phyloP scores from a whole-genome alignment of 148 eudicot species.

The Amaranthus hypochondriacus region DNA sequence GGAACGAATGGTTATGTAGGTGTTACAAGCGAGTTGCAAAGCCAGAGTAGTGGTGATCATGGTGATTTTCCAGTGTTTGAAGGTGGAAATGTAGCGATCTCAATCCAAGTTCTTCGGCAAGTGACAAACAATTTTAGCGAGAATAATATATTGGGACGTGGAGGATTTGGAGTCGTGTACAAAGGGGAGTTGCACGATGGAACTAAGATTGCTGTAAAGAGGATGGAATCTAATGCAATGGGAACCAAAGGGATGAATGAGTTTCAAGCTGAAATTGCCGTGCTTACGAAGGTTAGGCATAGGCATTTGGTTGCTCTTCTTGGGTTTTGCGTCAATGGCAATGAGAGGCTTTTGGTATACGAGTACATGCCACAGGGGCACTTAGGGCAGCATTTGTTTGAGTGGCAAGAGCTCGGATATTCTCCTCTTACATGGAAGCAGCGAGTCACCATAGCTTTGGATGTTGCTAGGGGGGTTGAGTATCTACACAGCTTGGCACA shows the following conservation, averaged over 20 bases:
- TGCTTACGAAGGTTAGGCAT: slow-evolving; percentile 74
- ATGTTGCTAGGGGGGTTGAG: slow-evolving; percentile 24
- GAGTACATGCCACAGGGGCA: slow-evolving; percentile 89
- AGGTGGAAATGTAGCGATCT: slow-evolving; percentile 21
- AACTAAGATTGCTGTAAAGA: slow-evolving; percentile 78
- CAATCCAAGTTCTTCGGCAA: slow-evolving; percentile 40
- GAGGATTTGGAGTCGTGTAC: slow-evolving; percentile 56
- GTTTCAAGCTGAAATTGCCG: slow-evolving; percentile 78
- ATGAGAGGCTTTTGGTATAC: slow-evolving; percentile 74
- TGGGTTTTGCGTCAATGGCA: slow-evolving; percentile 60
- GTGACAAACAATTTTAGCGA: slow-evolving; percentile 64
- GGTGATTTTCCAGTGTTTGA: slow-evolving; percentile 26
- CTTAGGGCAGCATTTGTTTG: slow-evolving; percentile 34
- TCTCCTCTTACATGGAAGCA: slow-evolving; percentile 22
- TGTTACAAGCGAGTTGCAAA: slow-evolving; percentile 16
- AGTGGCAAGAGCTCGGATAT: slow-evolving; percentile 15
- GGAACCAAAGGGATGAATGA: slow-evolving; percentile 67
- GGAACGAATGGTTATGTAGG: not conserved
- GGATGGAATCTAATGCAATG: slow-evolving; percentile 58
- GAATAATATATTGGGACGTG: slow-evolving; percentile 52
- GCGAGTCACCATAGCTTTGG: slow-evolving; percentile 17
- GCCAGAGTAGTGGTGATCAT: slow-evolving; percentile 24
- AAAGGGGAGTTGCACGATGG: slow-evolving; percentile 47
- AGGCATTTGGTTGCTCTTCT: slow-evolving; percentile 71
- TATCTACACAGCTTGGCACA: slow-evolving; percentile 21